A percentile compares a stretch with the other conserved stretches of the same genome.
phyloP scores from a whole-genome alignment of 2,329 filamentous ascomycete genomes.

The Beauveria sp. region DNA sequence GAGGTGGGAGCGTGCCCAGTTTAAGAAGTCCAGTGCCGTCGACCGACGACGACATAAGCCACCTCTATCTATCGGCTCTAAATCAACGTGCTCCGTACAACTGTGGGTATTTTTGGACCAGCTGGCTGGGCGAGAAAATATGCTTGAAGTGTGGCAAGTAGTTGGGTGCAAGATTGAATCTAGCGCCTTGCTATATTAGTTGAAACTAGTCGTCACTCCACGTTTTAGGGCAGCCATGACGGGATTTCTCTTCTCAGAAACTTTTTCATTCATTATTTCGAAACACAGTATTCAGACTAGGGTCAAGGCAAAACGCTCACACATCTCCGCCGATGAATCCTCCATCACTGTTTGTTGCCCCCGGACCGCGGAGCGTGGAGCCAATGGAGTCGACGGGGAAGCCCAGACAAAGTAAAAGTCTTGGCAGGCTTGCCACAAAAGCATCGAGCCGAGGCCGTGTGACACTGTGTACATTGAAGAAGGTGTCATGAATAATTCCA shows the following conservation, averaged over 20 bases:
- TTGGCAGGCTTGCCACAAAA: slow-evolving; percentile 3
- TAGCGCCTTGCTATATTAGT: not conserved
- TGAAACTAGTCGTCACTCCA: not conserved
- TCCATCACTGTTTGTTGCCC: not conserved
- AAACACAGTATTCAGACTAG: no score
- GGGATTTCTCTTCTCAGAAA: not conserved
- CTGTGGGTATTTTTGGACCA: slow-evolving; percentile 6
- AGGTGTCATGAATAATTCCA: not conserved
- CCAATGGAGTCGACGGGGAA: not conserved
- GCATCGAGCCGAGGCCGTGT: not conserved
- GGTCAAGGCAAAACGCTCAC: no score
- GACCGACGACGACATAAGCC: not conserved
- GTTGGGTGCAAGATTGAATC: not conserved
- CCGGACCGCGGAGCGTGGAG: not conserved
- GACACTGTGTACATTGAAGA: not conserved
- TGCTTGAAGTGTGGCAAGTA: not conserved
- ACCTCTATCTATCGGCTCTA: not conserved
- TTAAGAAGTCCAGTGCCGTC: not conserved
- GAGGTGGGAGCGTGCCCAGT: not conserved
- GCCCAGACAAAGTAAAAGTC: not conserved
- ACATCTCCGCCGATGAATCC: no score
- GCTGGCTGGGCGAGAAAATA: not conserved
- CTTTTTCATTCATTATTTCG: no score
- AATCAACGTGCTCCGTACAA: not conserved
- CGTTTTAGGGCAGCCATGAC: not conserved